Evolutionary conservation across 202 grass and related monocot genomes (phyloP), one percentile per base, ranked within the genome.

Genomic region (Panicum hallii): DNA sequence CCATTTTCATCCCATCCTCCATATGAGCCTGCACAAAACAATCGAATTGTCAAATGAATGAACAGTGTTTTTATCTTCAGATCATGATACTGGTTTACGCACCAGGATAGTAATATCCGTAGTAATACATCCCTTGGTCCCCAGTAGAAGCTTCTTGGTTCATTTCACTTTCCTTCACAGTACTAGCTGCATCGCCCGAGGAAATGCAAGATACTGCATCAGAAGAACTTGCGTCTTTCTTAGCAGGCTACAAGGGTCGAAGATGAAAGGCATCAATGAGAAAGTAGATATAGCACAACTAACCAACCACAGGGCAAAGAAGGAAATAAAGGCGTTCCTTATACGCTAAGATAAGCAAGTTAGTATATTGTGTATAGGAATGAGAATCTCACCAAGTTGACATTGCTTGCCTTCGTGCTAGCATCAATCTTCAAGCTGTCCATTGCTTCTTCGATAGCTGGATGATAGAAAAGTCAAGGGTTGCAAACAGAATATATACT

Each of bases 31-130:
- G 42, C 14, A 32, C 75, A 79, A 79, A 72, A 84, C 45, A 73
- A 86, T 77, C 70, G 79, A 79, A 75, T 41, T 10, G 42, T 83
- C 49, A 86, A 78, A 81, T 69, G 32, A 36, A 54, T 36, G 43
- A 56, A 68, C 48, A 41, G 63, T 32, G 5, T 17, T 49, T 50
- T 76, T 76, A 23, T 68, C 70, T 77, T 52, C 56, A 84, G 50
- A 38, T 11, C 43, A 69, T 48, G 44, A 46, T 38, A 60, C 30
- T 82, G 61, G 81, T 71, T 47, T 72, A 62, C 92, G 38, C 75
- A 97, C 95, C 95, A 91, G 95, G 95, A 83, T 93, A 94, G 67
- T 90, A 87, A 79, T 93, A 93, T 5, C 92, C 95, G 46, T 90
- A 93, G 86, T 89, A 92, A 84, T 88, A 97, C 87, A 88, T 84